These are phyloP conservation scores for Zymoseptoria tritici DNA, from an alignment of 2,329 filamentous ascomycete genomes.

Conservation along the genomic window DNA sequence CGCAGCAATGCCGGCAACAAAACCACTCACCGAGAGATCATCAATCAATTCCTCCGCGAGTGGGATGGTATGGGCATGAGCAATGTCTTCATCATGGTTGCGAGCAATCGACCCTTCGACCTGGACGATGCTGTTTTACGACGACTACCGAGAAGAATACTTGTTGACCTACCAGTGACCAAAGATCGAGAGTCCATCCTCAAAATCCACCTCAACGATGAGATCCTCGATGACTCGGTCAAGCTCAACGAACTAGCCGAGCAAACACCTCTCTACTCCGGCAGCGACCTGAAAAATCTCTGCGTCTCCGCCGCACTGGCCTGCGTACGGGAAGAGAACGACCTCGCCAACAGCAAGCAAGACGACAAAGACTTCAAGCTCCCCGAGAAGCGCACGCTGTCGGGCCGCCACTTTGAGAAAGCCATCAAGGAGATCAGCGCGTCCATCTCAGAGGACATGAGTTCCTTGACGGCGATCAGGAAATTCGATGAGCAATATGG, in stretches of 20 bases:
- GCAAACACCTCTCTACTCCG: constrained; percentile 69
- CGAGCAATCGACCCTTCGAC: constrained; percentile 91
- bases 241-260: constrained; percentile 56
- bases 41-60: constrained; percentile 93
- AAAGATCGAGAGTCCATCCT: constrained; percentile 62
- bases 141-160: constrained; percentile 63
- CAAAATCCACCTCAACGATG: constrained; percentile 61
- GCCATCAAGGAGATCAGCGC: constrained; percentile 84
- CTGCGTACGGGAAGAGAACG: constrained; percentile 67
- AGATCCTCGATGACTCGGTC: constrained; percentile 55
- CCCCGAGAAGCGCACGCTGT: constrained; percentile 61
- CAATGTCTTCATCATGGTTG: constrained; percentile 94
- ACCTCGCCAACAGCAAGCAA: constrained; percentile 26
- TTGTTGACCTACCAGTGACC: constrained; percentile 65
- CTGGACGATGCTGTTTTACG: constrained; percentile 80
- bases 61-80: constrained; percentile 82
- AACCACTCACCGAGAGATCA: constrained; percentile 73
- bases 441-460: constrained; percentile 91
- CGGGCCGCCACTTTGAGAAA: constrained; percentile 67
- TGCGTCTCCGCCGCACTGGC: constrained; percentile 73
- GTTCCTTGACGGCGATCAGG: constrained; percentile 71
- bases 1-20: constrained; percentile 60
- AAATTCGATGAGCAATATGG: constrained; percentile 97
- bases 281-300: constrained; percentile 76
- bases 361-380: constrained; percentile 46